phyloP scores from a whole-genome alignment of 2,329 filamentous ascomycete genomes.

The Diaporthe eres region DNA sequence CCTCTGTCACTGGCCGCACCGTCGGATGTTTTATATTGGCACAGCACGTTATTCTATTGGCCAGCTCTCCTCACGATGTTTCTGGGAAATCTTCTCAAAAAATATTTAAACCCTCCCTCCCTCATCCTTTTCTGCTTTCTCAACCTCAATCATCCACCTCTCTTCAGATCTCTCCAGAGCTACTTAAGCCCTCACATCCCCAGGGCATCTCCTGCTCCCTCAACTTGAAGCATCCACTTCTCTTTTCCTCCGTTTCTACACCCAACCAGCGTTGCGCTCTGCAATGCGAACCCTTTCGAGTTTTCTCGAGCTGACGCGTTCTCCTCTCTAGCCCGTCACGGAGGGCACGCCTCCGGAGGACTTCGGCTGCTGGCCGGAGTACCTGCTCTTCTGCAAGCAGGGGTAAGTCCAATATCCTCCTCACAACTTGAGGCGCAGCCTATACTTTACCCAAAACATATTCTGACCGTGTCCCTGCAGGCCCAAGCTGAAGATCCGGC shows the following conservation, averaged over 20 bases:
- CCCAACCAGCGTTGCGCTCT: background rate
- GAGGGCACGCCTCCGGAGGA: constrained; percentile 12
- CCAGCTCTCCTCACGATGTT: background rate
- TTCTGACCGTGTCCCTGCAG: constrained; percentile 11
- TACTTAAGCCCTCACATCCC: background rate
- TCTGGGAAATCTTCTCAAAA: background rate
- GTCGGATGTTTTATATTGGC: background rate
- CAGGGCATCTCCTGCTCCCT: background rate
- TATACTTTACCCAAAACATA: background rate
- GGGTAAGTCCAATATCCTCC: constrained; percentile 25
- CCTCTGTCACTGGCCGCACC: background rate
- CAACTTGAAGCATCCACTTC: background rate
- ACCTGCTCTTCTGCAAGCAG: constrained; percentile 30
- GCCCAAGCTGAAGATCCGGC: constrained; percentile 23
- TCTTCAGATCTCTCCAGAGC: background rate
- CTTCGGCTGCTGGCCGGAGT: constrained; percentile 24
- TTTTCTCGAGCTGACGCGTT: constrained; percentile 10
- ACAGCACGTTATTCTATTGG: background rate
- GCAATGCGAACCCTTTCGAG: background rate
- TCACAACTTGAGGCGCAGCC: background rate
- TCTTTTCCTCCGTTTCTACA: background rate
- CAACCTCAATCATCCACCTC: background rate
- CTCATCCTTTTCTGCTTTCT: background rate
- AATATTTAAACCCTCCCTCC: constrained; percentile 11
- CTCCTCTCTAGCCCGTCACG: background rate